Conservation (phyloP, 2,329 filamentous ascomycete species). For the Didymella segeticola region DNA sequence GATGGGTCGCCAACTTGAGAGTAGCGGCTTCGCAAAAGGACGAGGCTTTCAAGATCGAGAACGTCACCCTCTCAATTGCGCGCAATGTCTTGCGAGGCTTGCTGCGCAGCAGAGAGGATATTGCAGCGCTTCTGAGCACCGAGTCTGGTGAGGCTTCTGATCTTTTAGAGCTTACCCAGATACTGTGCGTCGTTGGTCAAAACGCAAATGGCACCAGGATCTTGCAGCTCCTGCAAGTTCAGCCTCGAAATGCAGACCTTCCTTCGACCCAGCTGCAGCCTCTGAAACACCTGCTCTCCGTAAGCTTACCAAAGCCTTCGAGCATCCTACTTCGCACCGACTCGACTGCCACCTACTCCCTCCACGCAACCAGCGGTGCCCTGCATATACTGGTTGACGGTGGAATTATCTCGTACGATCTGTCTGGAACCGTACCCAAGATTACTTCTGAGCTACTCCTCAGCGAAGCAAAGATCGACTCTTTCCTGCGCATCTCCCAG, state of each 20-base stretch:
- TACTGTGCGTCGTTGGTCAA: conserved; percentile 44
- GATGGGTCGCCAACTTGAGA: conserved; percentile 42
- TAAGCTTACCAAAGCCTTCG: conserved; percentile 33
- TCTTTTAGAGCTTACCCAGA: conserved; percentile 43
- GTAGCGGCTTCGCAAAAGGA: conserved; percentile 25
- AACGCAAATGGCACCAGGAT: conserved; percentile 22
- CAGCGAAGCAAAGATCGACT: conserved; percentile 60
- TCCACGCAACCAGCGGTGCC: conserved; percentile 69
- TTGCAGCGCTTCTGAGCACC: conserved; percentile 48
- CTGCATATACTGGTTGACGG: conserved; percentile 66
- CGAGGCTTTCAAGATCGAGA: conserved; percentile 36
- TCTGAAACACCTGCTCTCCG: conserved; percentile 43
- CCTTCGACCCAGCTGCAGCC: conserved; percentile 36
- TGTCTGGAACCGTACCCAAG: conserved; percentile 68
- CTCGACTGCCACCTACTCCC: conserved; percentile 52
- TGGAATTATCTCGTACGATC: conserved; percentile 66
- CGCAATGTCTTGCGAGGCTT: conserved; percentile 53
- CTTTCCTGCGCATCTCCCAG: conserved; percentile 71
- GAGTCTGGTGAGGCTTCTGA: conserved; percentile 35
- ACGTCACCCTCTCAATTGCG: conserved; percentile 44
- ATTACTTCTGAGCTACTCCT: conserved; percentile 61
- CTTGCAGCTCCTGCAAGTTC: conserved; percentile 39
- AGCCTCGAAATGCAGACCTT: conserved; percentile 41
- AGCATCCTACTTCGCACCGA: conserved; percentile 12
- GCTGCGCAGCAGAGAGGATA: conserved; percentile 54